Conservation (phyloP, 2,329 filamentous ascomycete genomes). For the Penicillium expansum region DNA sequence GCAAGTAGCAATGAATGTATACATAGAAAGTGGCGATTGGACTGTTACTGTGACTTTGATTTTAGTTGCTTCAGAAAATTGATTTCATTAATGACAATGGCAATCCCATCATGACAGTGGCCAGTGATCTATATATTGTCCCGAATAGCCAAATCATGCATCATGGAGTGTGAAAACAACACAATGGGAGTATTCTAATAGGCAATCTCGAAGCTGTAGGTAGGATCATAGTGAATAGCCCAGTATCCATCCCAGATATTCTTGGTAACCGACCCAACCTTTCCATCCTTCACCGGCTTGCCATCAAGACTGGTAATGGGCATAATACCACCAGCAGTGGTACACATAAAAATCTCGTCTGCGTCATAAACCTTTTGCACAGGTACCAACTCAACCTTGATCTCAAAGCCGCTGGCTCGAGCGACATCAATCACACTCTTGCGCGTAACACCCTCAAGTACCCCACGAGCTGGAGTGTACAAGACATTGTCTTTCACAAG, state of each 20-base stretch:
- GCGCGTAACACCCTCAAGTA: too few relatives aligned
- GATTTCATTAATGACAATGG: neutral
- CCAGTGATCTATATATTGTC: neutral
- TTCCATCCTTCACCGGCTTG: slow-evolving; percentile 41
- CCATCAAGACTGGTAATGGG: slow-evolving; percentile 51
- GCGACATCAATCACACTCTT: too few relatives aligned
- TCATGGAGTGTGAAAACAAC: neutral
- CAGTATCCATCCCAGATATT: slow-evolving; percentile 54
- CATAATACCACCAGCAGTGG: too few relatives aligned
- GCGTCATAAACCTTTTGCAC: too few relatives aligned
- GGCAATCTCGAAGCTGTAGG: slow-evolving; percentile 29
- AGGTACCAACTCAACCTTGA: too few relatives aligned
- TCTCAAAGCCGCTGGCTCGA: too few relatives aligned
- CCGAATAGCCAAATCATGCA: neutral
- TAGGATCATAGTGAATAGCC: slow-evolving; percentile 47
- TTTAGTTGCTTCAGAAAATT: neutral
- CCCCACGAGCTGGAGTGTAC: too few relatives aligned
- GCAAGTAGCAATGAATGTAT: neutral
- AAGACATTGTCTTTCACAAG: too few relatives aligned
- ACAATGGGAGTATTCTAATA: neutral
- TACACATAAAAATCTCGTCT: too few relatives aligned
- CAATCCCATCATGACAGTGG: neutral
- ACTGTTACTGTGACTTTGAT: neutral
- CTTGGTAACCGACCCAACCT: slow-evolving; percentile 48
- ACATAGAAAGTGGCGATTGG: neutral